Percentiles rank a stretch among this genome's conserved stretches.
These are phyloP conservation scores for Podospora australis DNA, from an alignment of 495 filamentous ascomycete genomes.

Conservation along the genomic window DNA sequence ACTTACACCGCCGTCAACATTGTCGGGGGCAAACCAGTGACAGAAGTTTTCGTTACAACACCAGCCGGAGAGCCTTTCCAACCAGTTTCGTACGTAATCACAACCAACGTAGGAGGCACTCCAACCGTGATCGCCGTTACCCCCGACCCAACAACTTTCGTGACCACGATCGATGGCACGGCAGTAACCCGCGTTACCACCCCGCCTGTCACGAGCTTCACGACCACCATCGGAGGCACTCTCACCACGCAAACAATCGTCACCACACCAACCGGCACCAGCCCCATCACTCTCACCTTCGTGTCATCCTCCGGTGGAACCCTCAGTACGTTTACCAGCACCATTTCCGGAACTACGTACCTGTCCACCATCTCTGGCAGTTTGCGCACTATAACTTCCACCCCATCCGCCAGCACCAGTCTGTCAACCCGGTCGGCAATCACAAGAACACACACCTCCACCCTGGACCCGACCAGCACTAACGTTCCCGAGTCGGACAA, in stretches of 20 bases:
- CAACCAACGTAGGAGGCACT: conserved; percentile 21
- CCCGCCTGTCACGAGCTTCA: conserved; percentile 22
- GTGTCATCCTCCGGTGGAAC: conserved; percentile 19
- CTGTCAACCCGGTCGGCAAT: conserved; percentile 16
- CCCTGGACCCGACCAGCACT: conserved; percentile 8
- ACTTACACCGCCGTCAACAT: conserved; percentile 13
- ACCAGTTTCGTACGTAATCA: conserved; percentile 19
- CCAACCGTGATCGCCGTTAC: conserved; percentile 20
- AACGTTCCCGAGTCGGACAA: not conserved
- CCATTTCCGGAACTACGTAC: conserved; percentile 18
- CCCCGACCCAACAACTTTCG: conserved; percentile 18
- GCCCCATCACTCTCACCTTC: conserved; percentile 23
- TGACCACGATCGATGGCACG: conserved; percentile 23
- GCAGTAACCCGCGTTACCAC: conserved; percentile 21
- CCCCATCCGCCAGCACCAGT: conserved; percentile 16
- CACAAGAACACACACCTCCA: conserved; percentile 21
- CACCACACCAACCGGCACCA: conserved; percentile 24
- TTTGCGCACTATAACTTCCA: conserved; percentile 24
- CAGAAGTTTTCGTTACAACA: conserved; percentile 17
- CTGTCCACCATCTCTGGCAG: conserved; percentile 26
- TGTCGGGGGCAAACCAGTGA: conserved; percentile 17
- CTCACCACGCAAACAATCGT: conserved; percentile 17
- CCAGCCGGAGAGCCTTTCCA: conserved; percentile 10
- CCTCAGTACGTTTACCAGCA: conserved; percentile 24
- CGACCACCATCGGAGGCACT: conserved; percentile 22